These are phyloP conservation scores for Leishmania tropica DNA, from an alignment of 208 protist species.

Conservation along the genomic window DNA sequence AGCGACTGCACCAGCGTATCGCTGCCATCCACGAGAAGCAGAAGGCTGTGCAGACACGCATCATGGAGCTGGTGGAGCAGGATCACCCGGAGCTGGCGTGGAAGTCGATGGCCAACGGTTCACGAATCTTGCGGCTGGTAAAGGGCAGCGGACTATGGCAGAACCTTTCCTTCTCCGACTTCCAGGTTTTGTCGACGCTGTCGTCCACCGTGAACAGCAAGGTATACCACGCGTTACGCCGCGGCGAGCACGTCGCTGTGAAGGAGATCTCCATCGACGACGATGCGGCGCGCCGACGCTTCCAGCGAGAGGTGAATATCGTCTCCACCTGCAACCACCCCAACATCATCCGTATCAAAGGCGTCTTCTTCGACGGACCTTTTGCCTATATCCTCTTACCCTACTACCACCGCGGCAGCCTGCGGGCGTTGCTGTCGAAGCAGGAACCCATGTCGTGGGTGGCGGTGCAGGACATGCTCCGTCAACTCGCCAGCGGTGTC, in stretches of 20 bases:
- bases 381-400: constrained; percentile 70
- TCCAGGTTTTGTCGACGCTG: constrained; percentile 54
- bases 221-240: constrained; percentile 59
- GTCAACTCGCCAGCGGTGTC: constrained; percentile 63
- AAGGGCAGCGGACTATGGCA: constrained; percentile 78
- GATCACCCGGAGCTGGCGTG: constrained; percentile 74
- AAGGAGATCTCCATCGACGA: constrained; percentile 70
- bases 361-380: constrained; percentile 78
- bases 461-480: constrained; percentile 66
- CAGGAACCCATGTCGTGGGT: constrained; percentile 48
- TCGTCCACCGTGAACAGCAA: constrained; percentile 73
- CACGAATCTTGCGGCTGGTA: constrained; percentile 60
- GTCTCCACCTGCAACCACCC: constrained; percentile 59
- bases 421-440: constrained; percentile 37
- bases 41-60: constrained; percentile 51
- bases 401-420: constrained; percentile 57
- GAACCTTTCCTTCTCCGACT: constrained; percentile 68
- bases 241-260: constrained; percentile 65
- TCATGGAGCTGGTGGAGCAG: constrained; percentile 54
- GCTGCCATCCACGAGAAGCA: constrained; percentile 42
- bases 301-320: constrained; percentile 69
- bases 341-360: constrained; percentile 71
- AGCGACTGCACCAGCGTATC: constrained; percentile 37
- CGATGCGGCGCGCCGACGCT: constrained; percentile 42
- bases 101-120: constrained; percentile 66